Evolutionary conservation across 345 rosid genomes (phyloP), one percentile per base, ranked within the genome.

Genomic region (Hypericum perforatum): DNA sequence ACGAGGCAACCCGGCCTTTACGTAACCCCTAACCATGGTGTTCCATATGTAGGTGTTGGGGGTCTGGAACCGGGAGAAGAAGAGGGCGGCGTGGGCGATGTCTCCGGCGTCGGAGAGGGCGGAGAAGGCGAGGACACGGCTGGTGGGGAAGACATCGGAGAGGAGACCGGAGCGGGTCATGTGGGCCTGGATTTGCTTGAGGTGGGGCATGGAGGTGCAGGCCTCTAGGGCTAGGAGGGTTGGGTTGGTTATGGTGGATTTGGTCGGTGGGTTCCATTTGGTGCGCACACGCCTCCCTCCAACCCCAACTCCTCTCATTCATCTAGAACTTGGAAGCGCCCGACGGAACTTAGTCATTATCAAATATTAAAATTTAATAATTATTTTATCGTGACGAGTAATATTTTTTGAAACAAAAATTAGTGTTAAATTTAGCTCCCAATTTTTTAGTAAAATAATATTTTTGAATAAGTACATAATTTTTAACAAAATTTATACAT

Each of bases 1-100:
- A 2, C 43, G 3, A 7, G 68, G 70, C 48, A 45, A 11, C 45
- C 58, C 50, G 45, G 70, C 63, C 29, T 45, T 58, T 10, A 47
- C 15, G 54, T 39, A 67, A 1, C 79, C 76, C 59, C 79, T 63
- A 41, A 74, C 67, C 75, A 74, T 74, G 1, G 76, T 70, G 43
- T 74, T 74, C 79, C 79, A 74, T 50, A 70, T 70, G 45, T 70
- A 74, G 5, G 70, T 70, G 47, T 70, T 74, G 48, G 66, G 73
- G 12, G 51, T 37, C 52, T 67, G 46, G 36, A 74, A 14, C 9
- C 58, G 70, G 37, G 46, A n/a, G 45, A 74, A 74, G 39, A 74
- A 45, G 32, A 45, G 39, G 62, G 9, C 56, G 37, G 79, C 76
- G 39, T 70, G 63, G 36, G 16, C 56, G 0, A 74, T 55, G 39